Percentiles rank a stretch among this genome's conserved stretches.
These are phyloP conservation scores for Aspergillus fumigatus DNA, from an alignment of 2,329 filamentous ascomycete species.

Conservation along the genomic window DNA sequence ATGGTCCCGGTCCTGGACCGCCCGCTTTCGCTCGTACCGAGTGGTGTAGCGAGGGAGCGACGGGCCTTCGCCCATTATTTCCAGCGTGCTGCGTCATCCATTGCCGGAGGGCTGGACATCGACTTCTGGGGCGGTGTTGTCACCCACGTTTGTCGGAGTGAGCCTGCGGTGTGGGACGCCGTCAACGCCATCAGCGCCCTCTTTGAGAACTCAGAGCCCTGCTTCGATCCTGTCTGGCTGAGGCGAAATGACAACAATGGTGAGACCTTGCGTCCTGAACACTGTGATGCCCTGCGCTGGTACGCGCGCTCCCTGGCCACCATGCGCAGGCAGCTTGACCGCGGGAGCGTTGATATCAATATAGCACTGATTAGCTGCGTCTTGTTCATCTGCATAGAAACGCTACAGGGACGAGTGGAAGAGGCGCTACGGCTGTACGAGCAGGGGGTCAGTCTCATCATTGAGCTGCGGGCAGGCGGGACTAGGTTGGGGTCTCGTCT, in stretches of 20 bases:
- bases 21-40: constrained; percentile 16
- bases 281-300: constrained; percentile 26
- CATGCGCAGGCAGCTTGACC: constrained; percentile 21
- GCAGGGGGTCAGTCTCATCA: constrained; percentile 26
- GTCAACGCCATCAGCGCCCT: constrained; percentile 33
- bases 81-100: constrained; percentile 23
- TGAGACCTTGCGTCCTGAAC: constrained; percentile 12
- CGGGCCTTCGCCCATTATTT: constrained; percentile 36
- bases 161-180: constrained; percentile 34
- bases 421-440: constrained; percentile 26
- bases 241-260: not conserved
- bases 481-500: not conserved
- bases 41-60: constrained; percentile 26
- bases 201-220: constrained; percentile 25
- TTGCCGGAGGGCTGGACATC: constrained; percentile 29
- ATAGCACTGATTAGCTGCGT: constrained; percentile 30
- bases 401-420: constrained; percentile 20
- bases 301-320: constrained; percentile 28
- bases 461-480: constrained; percentile 13
- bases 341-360: constrained; percentile 20
- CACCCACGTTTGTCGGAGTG: constrained; percentile 29
- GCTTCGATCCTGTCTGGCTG: constrained; percentile 4
- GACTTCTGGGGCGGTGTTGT: constrained; percentile 31
- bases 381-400: constrained; percentile 33
- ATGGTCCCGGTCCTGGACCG: constrained; percentile 1